Evolutionary conservation across 169 alveolate species (phyloP).

Genomic region (Theileria parva): DNA sequence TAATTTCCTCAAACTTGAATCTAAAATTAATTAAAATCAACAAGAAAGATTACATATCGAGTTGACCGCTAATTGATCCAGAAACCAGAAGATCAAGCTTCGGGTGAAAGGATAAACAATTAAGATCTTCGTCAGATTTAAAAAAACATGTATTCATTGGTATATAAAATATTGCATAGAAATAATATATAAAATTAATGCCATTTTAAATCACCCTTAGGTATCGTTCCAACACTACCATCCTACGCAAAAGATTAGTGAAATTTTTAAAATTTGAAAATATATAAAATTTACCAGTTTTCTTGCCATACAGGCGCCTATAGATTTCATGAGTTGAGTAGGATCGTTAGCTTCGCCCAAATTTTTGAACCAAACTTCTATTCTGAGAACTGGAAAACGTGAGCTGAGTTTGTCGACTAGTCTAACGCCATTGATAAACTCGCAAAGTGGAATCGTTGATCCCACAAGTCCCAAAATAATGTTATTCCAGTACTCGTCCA

Average conservation of each 20-base stretch:
- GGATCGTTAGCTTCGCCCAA: slow-evolving; percentile 59
- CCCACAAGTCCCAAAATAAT: slow-evolving; percentile 80
- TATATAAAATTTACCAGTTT: slow-evolving; percentile 30
- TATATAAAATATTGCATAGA: slow-evolving; percentile 5
- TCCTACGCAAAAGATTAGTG: slow-evolving; percentile 32
- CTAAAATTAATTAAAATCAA: not conserved
- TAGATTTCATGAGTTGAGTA: slow-evolving; percentile 59
- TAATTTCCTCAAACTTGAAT: not conserved
- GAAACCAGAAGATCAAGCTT: slow-evolving; percentile 29
- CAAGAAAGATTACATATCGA: slow-evolving; percentile 20
- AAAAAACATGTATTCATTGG: slow-evolving; percentile 2
- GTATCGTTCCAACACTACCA: slow-evolving; percentile 56
- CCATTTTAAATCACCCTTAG: slow-evolving; percentile 70
- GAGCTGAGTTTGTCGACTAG: slow-evolving; percentile 68
- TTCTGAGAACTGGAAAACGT: slow-evolving; percentile 59
- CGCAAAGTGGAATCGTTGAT: slow-evolving; percentile 70
- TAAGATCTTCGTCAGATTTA: slow-evolving; percentile 31
- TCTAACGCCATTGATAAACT: slow-evolving; percentile 78
- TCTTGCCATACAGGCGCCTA: slow-evolving; percentile 68
- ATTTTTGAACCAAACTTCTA: slow-evolving; percentile 68
- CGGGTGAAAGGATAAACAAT: slow-evolving; percentile 47
- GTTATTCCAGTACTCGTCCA: slow-evolving; percentile 84
- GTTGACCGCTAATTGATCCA: slow-evolving; percentile 42
- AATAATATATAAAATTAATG: slow-evolving; percentile 22
- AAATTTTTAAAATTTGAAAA: not conserved